Base-by-base conservation (phyloP, 1,284 basidiomycete species). In the Microbotryomycetes sp. region DNA sequence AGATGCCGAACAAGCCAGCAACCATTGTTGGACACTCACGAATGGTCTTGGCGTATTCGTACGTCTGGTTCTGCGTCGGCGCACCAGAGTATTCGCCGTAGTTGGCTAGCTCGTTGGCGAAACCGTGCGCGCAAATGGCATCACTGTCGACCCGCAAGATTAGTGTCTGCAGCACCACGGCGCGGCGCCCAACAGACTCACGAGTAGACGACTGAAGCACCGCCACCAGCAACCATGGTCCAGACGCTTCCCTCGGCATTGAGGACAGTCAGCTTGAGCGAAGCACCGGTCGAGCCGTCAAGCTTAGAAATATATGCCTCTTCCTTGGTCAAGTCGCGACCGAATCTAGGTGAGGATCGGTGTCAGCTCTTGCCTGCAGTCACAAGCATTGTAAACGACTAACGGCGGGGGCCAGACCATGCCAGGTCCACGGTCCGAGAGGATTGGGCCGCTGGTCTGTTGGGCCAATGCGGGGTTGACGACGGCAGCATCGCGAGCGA, bases 81-180 rank as follows among this genome's bases (percentile, higher is more conserved):
- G 96, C 96, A 76, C 96, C 96, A 70, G 91, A 94, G 83, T 98
- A 98, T 79, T 98, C 96, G 73, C 94, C 96, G 75, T 98, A 98
- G 82, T 98, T 98, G 77, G 96, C 94, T 65, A 98, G 87, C 78
- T 98, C 96, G 76, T 94, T 83, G 46, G 96, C 92, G 74, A 86
- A 98, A 54, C 94, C 94, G 75, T 93, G 91, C 24, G 93, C 93
- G 61, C 92, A 91, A 70, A 97, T 97, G 68, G 92, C 93, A 73
- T 97, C 93, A 18, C 89, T 91, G 76, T 76, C 77, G 66, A 75
- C 59, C 72, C 74, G 72, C 75, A 72, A 72, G 52, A 56, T 45
- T n/a, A n/a, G n/a, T n/a, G n/a, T n/a, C n/a, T n/a, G n/a, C n/a
- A n/a, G n/a, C n/a, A n/a, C n/a, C n/a, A n/a, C n/a, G n/a, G n/a